phyloP scores from a whole-genome alignment of 805 yeast genomes.

The Ogataea methylovora region DNA sequence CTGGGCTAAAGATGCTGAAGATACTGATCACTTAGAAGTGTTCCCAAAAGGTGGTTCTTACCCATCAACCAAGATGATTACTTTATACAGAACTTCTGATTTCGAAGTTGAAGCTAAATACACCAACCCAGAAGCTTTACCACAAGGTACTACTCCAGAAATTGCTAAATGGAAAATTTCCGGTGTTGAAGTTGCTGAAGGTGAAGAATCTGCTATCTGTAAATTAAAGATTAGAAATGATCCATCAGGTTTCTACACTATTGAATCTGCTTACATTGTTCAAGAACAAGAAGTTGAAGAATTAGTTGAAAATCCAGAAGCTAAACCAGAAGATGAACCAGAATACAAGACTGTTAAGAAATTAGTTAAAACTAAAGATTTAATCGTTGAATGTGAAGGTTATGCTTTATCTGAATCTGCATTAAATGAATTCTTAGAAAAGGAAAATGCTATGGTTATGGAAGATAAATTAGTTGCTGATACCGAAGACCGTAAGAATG shows the following conservation, averaged over 20 bases:
- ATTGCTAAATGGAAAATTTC: conserved; percentile 81
- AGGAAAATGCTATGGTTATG: conserved; percentile 75
- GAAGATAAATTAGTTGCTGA: conserved; percentile 96
- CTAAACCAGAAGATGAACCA: conserved; percentile 65
- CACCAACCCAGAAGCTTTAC: conserved; percentile 67
- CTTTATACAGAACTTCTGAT: conserved; percentile 86
- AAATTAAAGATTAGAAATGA: conserved; percentile 95
- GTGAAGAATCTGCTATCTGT: conserved; percentile 71
- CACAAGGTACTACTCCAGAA: conserved; percentile 54
- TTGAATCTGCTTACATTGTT: conserved; percentile 91
- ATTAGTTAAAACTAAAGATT: conserved; percentile 83
- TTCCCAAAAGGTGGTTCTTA: conserved; percentile 89
- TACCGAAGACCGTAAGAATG: conserved; percentile 98
- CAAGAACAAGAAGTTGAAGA: conserved; percentile 89
- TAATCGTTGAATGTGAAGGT: conserved; percentile 52
- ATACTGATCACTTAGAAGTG: conserved; percentile 86
- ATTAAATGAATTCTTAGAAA: conserved; percentile 63
- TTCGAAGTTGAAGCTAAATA: conserved; percentile 81
- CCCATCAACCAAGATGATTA: conserved; percentile 95
- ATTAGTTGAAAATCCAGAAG: conserved; percentile 60
- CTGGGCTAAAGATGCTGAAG: conserved; percentile 94
- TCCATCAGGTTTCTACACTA: conserved; percentile 90
- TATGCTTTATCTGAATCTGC: conserved; percentile 50
- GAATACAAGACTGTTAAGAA: conserved; percentile 86
- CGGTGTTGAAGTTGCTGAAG: conserved; percentile 78